Evolutionary conservation across 2,329 filamentous ascomycete genomes (phyloP), one percentile per base, ranked within the genome.

Genomic region (Fusarium sp.): DNA sequence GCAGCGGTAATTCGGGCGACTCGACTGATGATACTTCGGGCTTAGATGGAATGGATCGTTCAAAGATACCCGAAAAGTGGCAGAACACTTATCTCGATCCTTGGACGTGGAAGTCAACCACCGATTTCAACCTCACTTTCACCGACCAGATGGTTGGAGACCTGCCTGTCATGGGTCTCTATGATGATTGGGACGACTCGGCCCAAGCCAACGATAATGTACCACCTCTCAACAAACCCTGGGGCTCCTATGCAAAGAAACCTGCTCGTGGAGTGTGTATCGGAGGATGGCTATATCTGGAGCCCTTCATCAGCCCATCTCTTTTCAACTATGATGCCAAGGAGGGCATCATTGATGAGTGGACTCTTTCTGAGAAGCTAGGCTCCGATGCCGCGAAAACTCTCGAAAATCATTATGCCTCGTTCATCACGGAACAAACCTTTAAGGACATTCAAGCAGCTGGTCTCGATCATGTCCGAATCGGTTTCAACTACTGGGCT

Each of bases 401-500:
- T 0, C 82, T 98, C n/a, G 96, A 99, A 80, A 87, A 93, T 65
- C 96, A 99, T 81, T 99, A 99, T 81, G 91, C 95, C 3, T 89
- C 89, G 1, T 99, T 97, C 77, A 90, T 98, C 45, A 95, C 89
- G 0, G 93, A 97, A 78, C 84, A 92, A 63, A 94, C 93, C 4
- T 97, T 98, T 80, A 86, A 86, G 60, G 92, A 95, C 42, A 98
- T 99, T 65, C 90, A 90, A 52, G 91, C 89, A 41, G 96, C 96
- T 2, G 96, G 96, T 0, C 89, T 99, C 48, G 96, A 99, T 78
- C 96, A 99, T 79, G 93, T 99, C n/a, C 92, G 96, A 59, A 98
- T 99, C 58, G 94, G 93, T 0, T 98, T 92, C 80, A 93, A 92
- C 13, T 99, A 99, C 85, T 99, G 96, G 96, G 94, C 95, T 0